These are phyloP conservation scores for Hyphopichia fennica DNA, from an alignment of 1,139 yeast genomes.

Conservation along the genomic window DNA sequence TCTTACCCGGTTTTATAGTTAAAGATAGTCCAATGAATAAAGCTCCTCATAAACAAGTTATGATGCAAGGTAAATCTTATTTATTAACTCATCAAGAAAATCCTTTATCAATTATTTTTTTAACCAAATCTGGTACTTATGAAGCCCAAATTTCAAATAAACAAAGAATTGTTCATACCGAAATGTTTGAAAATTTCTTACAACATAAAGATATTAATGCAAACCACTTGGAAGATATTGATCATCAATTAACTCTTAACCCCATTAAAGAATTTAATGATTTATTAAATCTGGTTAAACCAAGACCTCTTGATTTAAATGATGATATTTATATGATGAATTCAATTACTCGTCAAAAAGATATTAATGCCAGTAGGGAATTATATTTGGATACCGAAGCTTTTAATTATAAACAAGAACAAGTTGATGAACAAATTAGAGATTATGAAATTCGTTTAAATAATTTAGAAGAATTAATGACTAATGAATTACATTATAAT, in stretches of 20 bases:
- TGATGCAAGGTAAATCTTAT: conserved; percentile 28
- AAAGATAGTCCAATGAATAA: conserved; percentile 26
- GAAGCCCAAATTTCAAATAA: conserved; percentile 13
- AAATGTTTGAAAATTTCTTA: conserved; percentile 25
- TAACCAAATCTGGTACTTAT: conserved; percentile 18
- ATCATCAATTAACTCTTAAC: conserved; percentile 8
- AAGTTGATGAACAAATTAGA: conserved; percentile 15
- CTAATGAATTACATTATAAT: conserved; percentile 25
- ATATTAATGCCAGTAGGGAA: conserved; percentile 18
- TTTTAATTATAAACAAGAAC: conserved; percentile 23
- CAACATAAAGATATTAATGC: conserved; percentile 18
- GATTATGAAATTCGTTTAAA: conserved; percentile 19
- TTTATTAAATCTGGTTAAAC: conserved; percentile 12
- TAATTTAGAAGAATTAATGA: conserved; percentile 19
- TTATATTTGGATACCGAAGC: conserved; percentile 17
- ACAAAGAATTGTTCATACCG: conserved; percentile 24
- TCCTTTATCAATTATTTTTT: conserved; percentile 17
- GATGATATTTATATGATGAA: conserved; percentile 20
- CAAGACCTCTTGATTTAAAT: conserved; percentile 18
- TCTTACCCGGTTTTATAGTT: conserved; percentile 27
- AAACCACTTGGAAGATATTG: conserved; percentile 13
- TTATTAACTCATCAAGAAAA: conserved; percentile 17
- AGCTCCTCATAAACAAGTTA: conserved; percentile 27
- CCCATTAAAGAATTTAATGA: conserved; percentile 16
- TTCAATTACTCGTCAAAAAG: conserved; percentile 14